These are phyloP conservation scores for Epichloe bromicola DNA, from an alignment of 2,329 filamentous ascomycete species.

Conservation along the genomic window DNA sequence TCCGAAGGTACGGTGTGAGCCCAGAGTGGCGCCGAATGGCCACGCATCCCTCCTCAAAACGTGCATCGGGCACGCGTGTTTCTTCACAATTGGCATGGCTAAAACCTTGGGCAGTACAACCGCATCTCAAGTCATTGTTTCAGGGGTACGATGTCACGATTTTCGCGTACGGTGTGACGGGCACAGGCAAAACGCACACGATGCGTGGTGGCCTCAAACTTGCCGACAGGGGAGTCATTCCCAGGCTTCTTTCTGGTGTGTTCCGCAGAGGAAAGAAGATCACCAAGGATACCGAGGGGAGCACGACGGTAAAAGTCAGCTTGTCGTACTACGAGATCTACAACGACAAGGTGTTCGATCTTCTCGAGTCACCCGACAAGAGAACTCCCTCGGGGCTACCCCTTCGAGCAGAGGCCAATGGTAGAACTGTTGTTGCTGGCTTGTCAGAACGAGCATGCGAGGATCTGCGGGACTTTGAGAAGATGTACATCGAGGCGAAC, in stretches of 20 bases:
- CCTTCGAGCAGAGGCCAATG: slow-evolving; percentile 72
- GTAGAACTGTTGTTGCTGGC: slow-evolving; percentile 77
- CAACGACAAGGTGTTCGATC: slow-evolving; percentile 87
- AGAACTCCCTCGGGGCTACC: slow-evolving; percentile 69
- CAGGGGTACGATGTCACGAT: slow-evolving; percentile 78
- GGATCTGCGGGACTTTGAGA: slow-evolving; percentile 81
- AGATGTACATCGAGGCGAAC: slow-evolving; percentile 82
- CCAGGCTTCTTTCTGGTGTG: slow-evolving; percentile 69
- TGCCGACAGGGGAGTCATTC: slow-evolving; percentile 78
- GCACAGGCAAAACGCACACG: slow-evolving; percentile 89
- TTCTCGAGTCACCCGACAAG: slow-evolving; percentile 80
- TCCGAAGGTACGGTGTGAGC: slow-evolving; percentile 54
- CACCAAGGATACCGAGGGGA: slow-evolving; percentile 60
- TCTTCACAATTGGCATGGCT: slow-evolving; percentile 7
- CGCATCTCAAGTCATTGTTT: slow-evolving; percentile 85
- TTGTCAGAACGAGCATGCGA: slow-evolving; percentile 71
- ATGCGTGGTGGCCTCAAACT: slow-evolving; percentile 86
- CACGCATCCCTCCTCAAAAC: background rate
- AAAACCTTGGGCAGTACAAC: slow-evolving; percentile 50
- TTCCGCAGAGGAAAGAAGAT: slow-evolving; percentile 80
- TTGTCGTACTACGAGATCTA: slow-evolving; percentile 96
- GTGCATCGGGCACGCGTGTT: background rate
- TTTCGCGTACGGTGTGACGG: slow-evolving; percentile 87
- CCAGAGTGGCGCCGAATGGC: background rate
- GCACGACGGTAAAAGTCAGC: slow-evolving; percentile 58